phyloP scores from a whole-genome alignment of 257 asterid species.

The Gardenia jasminoides region DNA sequence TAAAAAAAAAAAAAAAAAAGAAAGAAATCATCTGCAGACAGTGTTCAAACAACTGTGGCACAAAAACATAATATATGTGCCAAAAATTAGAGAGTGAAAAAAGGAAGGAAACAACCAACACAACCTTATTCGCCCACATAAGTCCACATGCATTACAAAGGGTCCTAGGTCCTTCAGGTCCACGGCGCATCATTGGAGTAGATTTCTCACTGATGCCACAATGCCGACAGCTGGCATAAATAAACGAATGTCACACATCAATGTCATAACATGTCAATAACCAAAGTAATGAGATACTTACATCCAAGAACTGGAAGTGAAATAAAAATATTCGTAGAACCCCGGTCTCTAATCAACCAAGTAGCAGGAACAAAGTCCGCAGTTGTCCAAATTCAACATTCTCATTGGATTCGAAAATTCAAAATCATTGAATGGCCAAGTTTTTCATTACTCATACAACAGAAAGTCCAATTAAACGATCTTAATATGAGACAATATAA shows the following conservation, averaged over 20 bases:
- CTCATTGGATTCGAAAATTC: background rate
- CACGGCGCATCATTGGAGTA: slow-evolving; percentile 89
- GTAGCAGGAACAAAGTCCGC: background rate
- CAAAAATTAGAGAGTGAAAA: too few species aligned
- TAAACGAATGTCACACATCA: background rate
- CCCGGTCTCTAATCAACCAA: background rate
- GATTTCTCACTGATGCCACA: slow-evolving; percentile 68
- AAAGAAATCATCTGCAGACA: background rate
- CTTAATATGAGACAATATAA: background rate
- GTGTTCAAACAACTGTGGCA: background rate
- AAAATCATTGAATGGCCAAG: background rate
- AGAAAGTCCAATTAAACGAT: background rate
- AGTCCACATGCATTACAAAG: slow-evolving; percentile 90
- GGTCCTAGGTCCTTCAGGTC: slow-evolving; percentile 86
- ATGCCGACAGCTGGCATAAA: slow-evolving; percentile 57
- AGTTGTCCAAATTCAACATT: background rate
- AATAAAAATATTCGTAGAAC: background rate
- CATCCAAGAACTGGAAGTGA: background rate
- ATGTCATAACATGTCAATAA: background rate
- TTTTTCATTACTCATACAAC: background rate
- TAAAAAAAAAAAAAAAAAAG: too few species aligned
- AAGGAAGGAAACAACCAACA: background rate
- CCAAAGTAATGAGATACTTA: background rate
- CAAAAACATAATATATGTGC: background rate
- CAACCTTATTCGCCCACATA: slow-evolving; percentile 87